phyloP scores from a whole-genome alignment of 1,284 basidiomycete species.

The Paramarasmius palmivorus region DNA sequence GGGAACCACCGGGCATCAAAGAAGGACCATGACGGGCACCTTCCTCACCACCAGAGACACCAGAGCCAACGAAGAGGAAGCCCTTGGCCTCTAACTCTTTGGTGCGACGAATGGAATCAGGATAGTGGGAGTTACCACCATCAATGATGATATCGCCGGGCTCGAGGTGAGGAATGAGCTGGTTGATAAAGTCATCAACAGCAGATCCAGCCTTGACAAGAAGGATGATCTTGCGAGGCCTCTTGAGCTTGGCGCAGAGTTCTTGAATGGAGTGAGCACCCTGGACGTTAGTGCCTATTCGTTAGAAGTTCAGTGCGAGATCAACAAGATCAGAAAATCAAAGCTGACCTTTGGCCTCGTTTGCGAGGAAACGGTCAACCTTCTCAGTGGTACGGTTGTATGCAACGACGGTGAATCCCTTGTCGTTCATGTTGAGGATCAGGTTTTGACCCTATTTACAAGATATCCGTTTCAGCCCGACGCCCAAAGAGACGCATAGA shows the following conservation, averaged over 20 bases:
- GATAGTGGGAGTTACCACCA: constrained; percentile 99
- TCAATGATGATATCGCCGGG: constrained; percentile 95
- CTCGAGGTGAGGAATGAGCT: constrained; percentile 73
- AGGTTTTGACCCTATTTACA: constrained; percentile 84
- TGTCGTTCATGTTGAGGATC: constrained; percentile 99
- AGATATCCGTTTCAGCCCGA: constrained; percentile 15
- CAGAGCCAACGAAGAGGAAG: constrained; percentile 95
- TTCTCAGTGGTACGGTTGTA: constrained; percentile 98
- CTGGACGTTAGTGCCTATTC: constrained; percentile 87
- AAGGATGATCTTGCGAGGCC: constrained; percentile 89
- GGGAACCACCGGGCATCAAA: constrained; percentile 98
- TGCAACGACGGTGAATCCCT: constrained; percentile 95
- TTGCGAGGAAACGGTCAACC: constrained; percentile 93
- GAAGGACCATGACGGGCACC: constrained; percentile 97
- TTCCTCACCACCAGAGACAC: constrained; percentile 99
- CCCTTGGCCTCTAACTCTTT: constrained; percentile 94
- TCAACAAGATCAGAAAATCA: constrained; percentile 17
- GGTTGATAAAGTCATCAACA: constrained; percentile 77
- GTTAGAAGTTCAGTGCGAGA: not conserved
- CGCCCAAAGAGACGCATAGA: constrained; percentile 14
- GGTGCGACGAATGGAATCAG: constrained; percentile 94
- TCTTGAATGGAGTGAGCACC: constrained; percentile 96
- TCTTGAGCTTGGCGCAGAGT: constrained; percentile 79
- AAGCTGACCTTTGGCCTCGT: constrained; percentile 92
- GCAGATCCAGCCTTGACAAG: constrained; percentile 90